phyloP scores from a whole-genome alignment of 805 yeast genomes.

The Priceomyces fermenticarens region DNA sequence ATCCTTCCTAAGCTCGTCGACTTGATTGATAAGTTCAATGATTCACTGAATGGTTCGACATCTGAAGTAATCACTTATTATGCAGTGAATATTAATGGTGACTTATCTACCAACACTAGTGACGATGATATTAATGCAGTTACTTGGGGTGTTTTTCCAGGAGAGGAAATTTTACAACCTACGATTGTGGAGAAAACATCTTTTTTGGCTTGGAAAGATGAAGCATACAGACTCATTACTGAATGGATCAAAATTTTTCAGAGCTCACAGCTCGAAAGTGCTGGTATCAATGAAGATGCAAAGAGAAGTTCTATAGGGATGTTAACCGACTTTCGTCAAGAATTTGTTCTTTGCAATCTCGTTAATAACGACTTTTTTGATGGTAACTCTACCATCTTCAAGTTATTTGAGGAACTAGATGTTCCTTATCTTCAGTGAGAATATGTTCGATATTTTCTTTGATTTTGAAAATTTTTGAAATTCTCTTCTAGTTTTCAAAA shows the following conservation, averaged over 20 bases:
- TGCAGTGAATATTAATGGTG: slow-evolving; percentile 59
- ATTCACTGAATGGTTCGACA: slow-evolving; percentile 33
- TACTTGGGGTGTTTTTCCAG: slow-evolving; percentile 98
- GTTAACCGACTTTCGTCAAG: slow-evolving; percentile 46
- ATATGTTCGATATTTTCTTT: slow-evolving; percentile 1
- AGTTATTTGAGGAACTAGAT: slow-evolving; percentile 41
- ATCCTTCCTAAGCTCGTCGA: slow-evolving; percentile 38
- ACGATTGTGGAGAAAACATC: slow-evolving; percentile 91
- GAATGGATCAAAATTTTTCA: slow-evolving; percentile 71
- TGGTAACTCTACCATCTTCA: slow-evolving; percentile 56
- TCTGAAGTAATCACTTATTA: slow-evolving; percentile 64
- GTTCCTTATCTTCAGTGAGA: slow-evolving; percentile 11
- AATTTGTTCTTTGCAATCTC: slow-evolving; percentile 76
- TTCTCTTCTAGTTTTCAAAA: neutral
- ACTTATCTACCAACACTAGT: slow-evolving; percentile 64
- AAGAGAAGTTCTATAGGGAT: slow-evolving; percentile 36
- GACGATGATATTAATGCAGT: slow-evolving; percentile 87
- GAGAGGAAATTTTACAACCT: slow-evolving; percentile 91
- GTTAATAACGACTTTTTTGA: slow-evolving; percentile 79
- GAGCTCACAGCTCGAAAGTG: slow-evolving; percentile 32
- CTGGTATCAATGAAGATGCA: slow-evolving; percentile 25
- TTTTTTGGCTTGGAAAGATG: slow-evolving; percentile 96
- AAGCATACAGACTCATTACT: slow-evolving; percentile 74
- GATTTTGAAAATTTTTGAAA: slow-evolving; percentile 1
- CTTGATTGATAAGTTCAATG: slow-evolving; percentile 46